Evolutionary conservation across 768 basidiomycete genomes (phyloP).

Genomic region (Russula virescens): DNA sequence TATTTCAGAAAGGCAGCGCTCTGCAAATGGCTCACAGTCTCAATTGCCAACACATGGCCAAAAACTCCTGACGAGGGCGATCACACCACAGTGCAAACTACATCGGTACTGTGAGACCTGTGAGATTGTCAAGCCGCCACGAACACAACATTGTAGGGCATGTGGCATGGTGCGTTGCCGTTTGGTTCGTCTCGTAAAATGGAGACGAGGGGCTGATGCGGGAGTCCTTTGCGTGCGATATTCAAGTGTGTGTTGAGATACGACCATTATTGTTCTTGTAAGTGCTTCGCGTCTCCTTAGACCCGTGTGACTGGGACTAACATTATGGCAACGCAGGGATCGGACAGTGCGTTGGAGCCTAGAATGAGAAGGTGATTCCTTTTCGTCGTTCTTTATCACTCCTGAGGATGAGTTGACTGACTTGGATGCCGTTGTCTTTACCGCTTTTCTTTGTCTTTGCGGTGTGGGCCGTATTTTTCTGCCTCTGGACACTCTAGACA

Average conservation of each 20-base stretch:
- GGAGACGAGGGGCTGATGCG: background rate
- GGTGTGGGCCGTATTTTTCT: conserved; percentile 54
- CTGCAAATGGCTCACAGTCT: background rate
- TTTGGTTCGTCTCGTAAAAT: background rate
- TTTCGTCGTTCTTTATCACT: background rate
- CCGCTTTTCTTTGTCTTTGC: conserved; percentile 86
- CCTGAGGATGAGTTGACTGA: background rate
- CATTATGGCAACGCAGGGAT: conserved; percentile 51
- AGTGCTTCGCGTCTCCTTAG: background rate
- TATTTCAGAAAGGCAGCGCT: background rate
- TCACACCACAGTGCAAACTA: conserved; percentile 54
- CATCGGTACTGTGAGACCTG: conserved; percentile 64
- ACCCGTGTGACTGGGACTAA: background rate
- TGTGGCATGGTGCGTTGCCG: conserved; percentile 65
- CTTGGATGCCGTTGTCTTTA: background rate
- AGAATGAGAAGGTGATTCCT: conserved; percentile 70
- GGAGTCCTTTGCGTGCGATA: background rate
- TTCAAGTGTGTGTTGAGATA: conserved; percentile 72
- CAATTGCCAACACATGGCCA: background rate
- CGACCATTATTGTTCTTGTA: conserved; percentile 91
- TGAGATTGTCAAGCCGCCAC: conserved; percentile 61
- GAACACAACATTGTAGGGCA: conserved; percentile 73
- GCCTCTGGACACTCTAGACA: conserved; percentile 56
- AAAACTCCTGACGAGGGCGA: conserved; percentile 33
- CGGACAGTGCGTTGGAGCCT: conserved; percentile 89